Evolutionary conservation across 2,329 filamentous ascomycete genomes (phyloP).

Genomic region (Stenocarpella maydis): DNA sequence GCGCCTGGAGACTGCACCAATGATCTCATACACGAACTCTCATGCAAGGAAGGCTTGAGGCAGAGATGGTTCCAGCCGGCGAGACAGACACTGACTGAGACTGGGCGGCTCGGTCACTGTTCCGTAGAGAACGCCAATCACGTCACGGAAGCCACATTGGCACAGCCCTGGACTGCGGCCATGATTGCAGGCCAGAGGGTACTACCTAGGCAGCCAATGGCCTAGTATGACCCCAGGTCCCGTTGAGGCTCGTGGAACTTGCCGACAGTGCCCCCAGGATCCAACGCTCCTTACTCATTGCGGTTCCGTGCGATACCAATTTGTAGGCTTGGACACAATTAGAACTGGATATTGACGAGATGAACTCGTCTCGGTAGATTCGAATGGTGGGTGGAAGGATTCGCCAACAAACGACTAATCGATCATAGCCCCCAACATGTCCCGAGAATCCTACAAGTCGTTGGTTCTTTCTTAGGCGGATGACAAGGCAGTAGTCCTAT

Average conservation of each 20-base stretch:
- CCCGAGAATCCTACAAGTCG: neutral
- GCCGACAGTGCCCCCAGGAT: neutral
- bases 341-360: neutral
- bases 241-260: neutral
- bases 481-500: neutral
- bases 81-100: neutral
- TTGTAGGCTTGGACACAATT: neutral
- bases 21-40: conserved; percentile 11
- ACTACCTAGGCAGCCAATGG: neutral
- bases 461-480: neutral
- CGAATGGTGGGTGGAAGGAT: neutral
- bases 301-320: neutral
- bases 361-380: neutral
- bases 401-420: neutral
- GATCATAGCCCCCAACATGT: neutral
- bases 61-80: neutral
- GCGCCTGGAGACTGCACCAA: neutral
- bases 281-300: neutral
- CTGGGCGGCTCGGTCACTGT: neutral
- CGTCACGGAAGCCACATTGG: neutral
- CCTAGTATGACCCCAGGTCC: neutral
- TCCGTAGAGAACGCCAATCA: neutral
- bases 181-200: neutral
- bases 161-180: neutral
- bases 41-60: conserved; percentile 9